Evolutionary conservation across 192 early-diverging fungal genomes (phyloP), one percentile per base, ranked within the genome.

Genomic region (Ambispora gerdemannii): DNA sequence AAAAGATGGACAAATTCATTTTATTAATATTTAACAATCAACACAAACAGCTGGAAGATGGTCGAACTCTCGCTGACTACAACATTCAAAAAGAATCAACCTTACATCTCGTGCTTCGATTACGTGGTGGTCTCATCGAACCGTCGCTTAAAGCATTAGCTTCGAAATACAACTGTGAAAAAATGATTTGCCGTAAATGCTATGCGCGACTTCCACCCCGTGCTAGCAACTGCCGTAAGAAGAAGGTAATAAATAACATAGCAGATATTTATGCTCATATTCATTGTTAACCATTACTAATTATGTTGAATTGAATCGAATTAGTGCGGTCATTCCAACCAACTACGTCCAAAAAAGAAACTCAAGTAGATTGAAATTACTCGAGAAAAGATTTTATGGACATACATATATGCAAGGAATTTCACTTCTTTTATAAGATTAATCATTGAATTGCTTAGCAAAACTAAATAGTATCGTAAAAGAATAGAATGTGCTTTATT

Each of bases 1-100:
- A 22, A 33, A 50, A n/a, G 24, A n/a, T 32, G 32, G 19, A 36
- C 11, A 20, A 8, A 33, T 32, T 62, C 3, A 62, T 36, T 32
- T 10, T 62, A 3, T 20, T 43, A 3, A 3, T 50, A 15, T 17
- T 27, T 50, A 27, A 19, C n/a, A 49, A 10, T 43, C 50, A 28
- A 28, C 30, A 17, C 30, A 31, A 24, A 28, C 50, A 99, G 86
- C 91, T 99, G 76, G 97, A 99, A 86, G 97, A 99, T 83, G 95
- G 92, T 76, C 92, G 95, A 77, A 91, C 90, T 52, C 89, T 99
- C 27, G 91, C 94, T 69, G 97, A 98, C 89, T 98, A 99, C 90
- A 99, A 98, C 93, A 99, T 99, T 84, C 95, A 97, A 89, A 99
- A 99, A 93, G 91, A 97, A 83, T 98, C 95, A 49, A 98, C 96